A percentile compares a stretch with the other conserved stretches of the same genome.
These are phyloP conservation scores for Fusarium piperis DNA, from an alignment of 2,329 filamentous ascomycete species.

Conservation along the genomic window DNA sequence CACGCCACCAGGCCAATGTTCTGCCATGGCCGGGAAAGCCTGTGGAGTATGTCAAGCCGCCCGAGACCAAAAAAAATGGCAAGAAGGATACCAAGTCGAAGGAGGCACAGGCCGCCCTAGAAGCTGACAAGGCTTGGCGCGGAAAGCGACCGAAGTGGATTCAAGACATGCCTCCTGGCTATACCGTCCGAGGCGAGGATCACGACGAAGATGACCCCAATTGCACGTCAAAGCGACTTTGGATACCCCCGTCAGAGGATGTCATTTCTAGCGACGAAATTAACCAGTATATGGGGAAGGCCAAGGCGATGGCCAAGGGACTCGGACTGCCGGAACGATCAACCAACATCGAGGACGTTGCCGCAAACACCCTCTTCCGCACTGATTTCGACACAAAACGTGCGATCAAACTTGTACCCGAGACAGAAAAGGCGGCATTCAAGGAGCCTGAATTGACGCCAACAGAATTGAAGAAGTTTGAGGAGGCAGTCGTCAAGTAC, in stretches of 20 bases:
- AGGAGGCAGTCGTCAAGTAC: conserved; percentile 88
- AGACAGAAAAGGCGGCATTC: conserved; percentile 75
- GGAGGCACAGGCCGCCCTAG: conserved; percentile 80
- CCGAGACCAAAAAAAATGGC: conserved; percentile 83
- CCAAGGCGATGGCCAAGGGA: conserved; percentile 70
- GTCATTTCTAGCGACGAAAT: conserved; percentile 66
- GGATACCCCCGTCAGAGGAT: conserved; percentile 75
- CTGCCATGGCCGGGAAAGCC: conserved; percentile 85
- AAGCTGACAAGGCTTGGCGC: conserved; percentile 81
- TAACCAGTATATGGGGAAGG: conserved; percentile 79
- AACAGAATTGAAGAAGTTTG: conserved; percentile 87
- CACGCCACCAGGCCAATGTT: conserved; percentile 89
- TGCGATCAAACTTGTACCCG: conserved; percentile 75
- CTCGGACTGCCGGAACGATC: conserved; percentile 79
- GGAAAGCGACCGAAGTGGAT: conserved; percentile 92
- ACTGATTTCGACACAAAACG: conserved; percentile 76
- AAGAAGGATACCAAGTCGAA: conserved; percentile 85
- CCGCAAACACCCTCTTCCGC: conserved; percentile 76
- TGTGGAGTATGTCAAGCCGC: conserved; percentile 89
- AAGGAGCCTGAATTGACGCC: conserved; percentile 85
- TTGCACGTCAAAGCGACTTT: conserved; percentile 79
- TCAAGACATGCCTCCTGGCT: conserved; percentile 89
- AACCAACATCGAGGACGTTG: conserved; percentile 89
- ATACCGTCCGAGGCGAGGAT: conserved; percentile 86
- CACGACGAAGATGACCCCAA: conserved; percentile 73